Evolutionary conservation across 192 early-diverging fungal species (phyloP).

Genomic region (Podila horticola): DNA sequence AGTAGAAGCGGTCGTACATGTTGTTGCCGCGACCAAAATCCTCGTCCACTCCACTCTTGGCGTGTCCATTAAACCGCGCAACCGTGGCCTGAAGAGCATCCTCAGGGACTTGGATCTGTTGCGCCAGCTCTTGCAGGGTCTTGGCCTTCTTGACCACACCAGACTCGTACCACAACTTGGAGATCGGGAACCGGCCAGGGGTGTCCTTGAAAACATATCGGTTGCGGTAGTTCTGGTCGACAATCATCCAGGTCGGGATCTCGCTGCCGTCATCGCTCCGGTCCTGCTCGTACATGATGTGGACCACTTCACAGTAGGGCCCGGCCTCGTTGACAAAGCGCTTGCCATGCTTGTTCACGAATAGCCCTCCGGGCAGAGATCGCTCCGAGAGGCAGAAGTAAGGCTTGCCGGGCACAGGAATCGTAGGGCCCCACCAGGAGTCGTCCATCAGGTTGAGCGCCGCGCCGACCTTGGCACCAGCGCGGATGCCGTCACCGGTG

Average conservation of each 20-base stretch:
- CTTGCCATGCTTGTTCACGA: conserved; percentile 17
- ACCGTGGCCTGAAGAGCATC: conserved; percentile 5
- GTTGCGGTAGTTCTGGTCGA: conserved; percentile 15
- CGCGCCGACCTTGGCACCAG: conserved; percentile 8
- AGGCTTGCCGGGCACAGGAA: conserved; percentile 13
- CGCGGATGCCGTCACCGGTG: conserved; percentile 21
- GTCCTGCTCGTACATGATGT: conserved; percentile 17
- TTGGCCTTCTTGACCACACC: conserved; percentile 17
- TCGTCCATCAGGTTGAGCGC: conserved; percentile 13
- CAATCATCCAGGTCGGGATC: conserved; percentile 13
- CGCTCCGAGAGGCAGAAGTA: conserved; percentile 23
- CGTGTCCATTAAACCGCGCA: conserved; percentile 3
- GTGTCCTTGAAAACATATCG: conserved; percentile 8
- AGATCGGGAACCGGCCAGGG: conserved; percentile 10
- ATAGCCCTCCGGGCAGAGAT: conserved; percentile 9
- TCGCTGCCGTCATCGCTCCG: conserved; percentile 2
- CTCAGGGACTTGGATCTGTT: conserved; percentile 1
- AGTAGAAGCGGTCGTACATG: conserved; percentile 3
- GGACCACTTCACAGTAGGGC: conserved; percentile 13
- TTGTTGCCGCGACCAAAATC: conserved; percentile 11
- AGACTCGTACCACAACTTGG: conserved; percentile 16
- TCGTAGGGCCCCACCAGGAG: conserved; percentile 19
- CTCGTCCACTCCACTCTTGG: conserved; percentile 7
- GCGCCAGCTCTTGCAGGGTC: conserved; percentile 8
- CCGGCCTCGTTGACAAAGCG: conserved; percentile 19